A percentile compares a stretch with the other conserved stretches of the same genome.
phyloP scores from a whole-genome alignment of 108 stramenopile species.

The Aurantiochytrium sp. region DNA sequence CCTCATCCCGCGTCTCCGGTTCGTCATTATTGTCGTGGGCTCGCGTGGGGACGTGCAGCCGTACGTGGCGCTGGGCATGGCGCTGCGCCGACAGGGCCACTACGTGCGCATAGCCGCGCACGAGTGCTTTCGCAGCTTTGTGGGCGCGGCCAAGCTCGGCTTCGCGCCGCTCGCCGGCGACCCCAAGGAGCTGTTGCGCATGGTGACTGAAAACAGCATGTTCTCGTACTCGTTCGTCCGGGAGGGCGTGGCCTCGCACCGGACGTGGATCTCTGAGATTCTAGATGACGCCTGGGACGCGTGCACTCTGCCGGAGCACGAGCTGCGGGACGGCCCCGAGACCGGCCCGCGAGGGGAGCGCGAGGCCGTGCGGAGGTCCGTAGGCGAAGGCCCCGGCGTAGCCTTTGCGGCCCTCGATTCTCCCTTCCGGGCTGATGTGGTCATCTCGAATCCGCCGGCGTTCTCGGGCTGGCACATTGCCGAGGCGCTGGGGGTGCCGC shows the following conservation, averaged over 20 bases:
- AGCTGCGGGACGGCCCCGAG: conserved; percentile 9
- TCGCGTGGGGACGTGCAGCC: conserved; percentile 38
- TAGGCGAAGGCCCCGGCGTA: not conserved
- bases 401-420: not conserved
- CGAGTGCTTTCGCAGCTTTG: conserved; percentile 3
- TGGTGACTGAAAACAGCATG: conserved; percentile 27
- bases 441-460: conserved; percentile 1
- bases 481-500: conserved; percentile 12
- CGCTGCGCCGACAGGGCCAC: conserved; percentile 25
- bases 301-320: conserved; percentile 17
- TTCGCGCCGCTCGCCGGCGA: not conserved
- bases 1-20: not conserved
- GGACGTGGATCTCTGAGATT: not conserved
- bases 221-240: not conserved
- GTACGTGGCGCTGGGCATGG: conserved; percentile 10
- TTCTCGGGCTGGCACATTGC: conserved; percentile 28
- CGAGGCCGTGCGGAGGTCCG: not conserved
- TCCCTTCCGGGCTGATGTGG: not conserved
- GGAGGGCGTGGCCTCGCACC: conserved; percentile 7
- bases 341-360: not conserved
- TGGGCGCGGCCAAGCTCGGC: not conserved
- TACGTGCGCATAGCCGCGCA: not conserved
- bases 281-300: conserved; percentile 25
- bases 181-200: not conserved
- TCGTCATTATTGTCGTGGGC: conserved; percentile 23